Conservation (phyloP, 1,284 basidiomycete genomes). For the Fomitopsis pinicola region DNA sequence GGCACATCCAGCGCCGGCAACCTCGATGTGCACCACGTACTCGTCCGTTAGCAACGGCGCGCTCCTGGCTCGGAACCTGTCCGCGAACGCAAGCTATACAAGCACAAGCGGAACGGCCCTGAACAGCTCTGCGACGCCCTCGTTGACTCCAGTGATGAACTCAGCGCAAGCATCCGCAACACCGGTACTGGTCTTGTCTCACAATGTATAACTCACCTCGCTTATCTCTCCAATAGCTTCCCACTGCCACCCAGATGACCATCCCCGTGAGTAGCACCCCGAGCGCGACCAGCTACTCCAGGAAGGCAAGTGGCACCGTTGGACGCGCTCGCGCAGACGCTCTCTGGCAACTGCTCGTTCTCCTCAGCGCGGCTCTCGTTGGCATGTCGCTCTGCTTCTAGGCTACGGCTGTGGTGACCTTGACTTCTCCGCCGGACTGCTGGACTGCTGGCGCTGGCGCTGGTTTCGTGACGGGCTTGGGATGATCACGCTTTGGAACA, state of each 20-base stretch:
- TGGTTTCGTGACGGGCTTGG: neutral
- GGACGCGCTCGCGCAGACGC: neutral
- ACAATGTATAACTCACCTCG: neutral
- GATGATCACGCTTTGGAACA: neutral
- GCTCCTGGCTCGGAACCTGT: conserved; percentile 9
- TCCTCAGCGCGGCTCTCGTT: neutral
- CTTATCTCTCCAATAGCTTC: neutral
- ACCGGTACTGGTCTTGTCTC: neutral
- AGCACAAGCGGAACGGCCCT: neutral
- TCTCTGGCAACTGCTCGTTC: neutral
- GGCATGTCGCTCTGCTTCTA: conserved; percentile 1
- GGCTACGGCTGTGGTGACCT: neutral
- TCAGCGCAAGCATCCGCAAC: neutral
- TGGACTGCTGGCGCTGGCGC: conserved; percentile 1
- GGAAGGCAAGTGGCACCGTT: neutral
- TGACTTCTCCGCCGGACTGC: neutral
- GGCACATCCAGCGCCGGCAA: conserved; percentile 53
- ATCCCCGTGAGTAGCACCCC: neutral
- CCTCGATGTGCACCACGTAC: conserved; percentile 45
- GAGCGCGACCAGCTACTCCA: neutral
- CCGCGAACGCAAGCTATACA: neutral
- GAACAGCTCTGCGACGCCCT: neutral
- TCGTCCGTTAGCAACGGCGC: conserved; percentile 39
- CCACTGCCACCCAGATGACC: neutral
- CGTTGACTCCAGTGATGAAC: neutral